Conservation (phyloP, 129 eudicot genomes). For the Centella asiatica region DNA sequence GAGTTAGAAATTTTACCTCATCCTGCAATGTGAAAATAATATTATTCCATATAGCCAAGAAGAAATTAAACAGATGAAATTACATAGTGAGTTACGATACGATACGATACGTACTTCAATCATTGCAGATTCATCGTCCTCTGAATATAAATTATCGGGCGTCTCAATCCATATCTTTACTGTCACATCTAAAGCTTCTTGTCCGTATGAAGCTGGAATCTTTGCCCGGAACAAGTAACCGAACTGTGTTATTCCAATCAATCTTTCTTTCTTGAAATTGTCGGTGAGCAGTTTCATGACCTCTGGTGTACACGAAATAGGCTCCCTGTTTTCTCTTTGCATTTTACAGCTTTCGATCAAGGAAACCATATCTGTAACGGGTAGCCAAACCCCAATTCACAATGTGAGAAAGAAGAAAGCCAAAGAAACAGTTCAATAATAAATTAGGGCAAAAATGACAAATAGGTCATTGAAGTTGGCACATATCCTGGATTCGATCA, state of each 20-base stretch:
- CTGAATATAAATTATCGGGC: not conserved
- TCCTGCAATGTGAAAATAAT: not conserved
- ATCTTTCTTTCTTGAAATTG: not conserved
- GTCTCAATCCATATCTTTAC: not conserved
- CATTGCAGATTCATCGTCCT: not conserved
- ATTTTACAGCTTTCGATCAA: too few relatives aligned
- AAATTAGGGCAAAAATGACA: too few relatives aligned
- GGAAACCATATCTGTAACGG: too few relatives aligned
- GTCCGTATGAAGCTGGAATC: not conserved
- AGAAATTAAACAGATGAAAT: not conserved
- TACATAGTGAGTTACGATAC: not conserved
- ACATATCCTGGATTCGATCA: too few relatives aligned
- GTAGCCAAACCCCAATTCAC: too few relatives aligned
- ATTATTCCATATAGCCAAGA: not conserved
- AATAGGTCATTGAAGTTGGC: too few relatives aligned
- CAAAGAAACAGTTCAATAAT: too few relatives aligned
- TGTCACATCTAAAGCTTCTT: not conserved
- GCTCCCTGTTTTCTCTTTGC: not conserved
- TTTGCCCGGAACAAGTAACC: not conserved
- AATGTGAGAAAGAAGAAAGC: too few relatives aligned
- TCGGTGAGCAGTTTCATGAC: not conserved
- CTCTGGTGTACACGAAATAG: not conserved
- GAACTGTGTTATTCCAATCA: not conserved
- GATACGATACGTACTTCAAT: not conserved
- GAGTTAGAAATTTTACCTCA: not conserved